These are phyloP conservation scores for Fusarium miscanthi DNA, from an alignment of 2,329 filamentous ascomycete species.

Conservation along the genomic window DNA sequence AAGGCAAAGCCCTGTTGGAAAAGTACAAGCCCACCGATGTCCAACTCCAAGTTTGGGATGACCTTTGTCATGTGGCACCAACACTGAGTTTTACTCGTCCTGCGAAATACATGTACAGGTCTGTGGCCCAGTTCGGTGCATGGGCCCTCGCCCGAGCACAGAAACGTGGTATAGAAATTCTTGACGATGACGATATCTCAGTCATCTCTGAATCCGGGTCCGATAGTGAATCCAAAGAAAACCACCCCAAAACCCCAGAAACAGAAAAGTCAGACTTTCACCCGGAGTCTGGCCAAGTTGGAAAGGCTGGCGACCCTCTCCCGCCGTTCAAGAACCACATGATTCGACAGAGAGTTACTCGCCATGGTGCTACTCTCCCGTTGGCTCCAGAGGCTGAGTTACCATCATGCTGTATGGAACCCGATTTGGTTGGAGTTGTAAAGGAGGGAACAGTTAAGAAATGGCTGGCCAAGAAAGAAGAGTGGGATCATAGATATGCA, in stretches of 20 bases:
- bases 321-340: constrained; percentile 86
- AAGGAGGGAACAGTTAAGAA: constrained; percentile 83
- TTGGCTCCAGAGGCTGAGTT: constrained; percentile 74
- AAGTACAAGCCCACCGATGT: constrained; percentile 88
- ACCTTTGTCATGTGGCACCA: constrained; percentile 90
- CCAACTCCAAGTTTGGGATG: constrained; percentile 95
- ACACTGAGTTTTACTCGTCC: constrained; percentile 97
- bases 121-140: constrained; percentile 90
- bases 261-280: constrained; percentile 31
- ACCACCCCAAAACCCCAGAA: constrained; percentile 35
- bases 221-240: constrained; percentile 44
- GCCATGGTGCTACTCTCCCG: constrained; percentile 78
- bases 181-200: constrained; percentile 81
- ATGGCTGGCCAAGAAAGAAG: constrained; percentile 80
- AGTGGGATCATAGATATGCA: constrained; percentile 80
- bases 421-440: constrained; percentile 77
- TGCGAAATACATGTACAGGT: constrained; percentile 95
- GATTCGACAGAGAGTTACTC: constrained; percentile 88
- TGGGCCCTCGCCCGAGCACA: constrained; percentile 91
- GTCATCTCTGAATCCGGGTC: constrained; percentile 72
- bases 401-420: constrained; percentile 70
- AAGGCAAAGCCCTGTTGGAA: constrained; percentile 67
- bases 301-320: constrained; percentile 86
- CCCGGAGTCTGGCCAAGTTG: constrained; percentile 62
- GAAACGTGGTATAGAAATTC: constrained; percentile 80